Percentiles rank a stretch among this genome's conserved stretches.
Evolutionary conservation across 2,329 filamentous ascomycete genomes (phyloP).

Genomic region (Torrubiellomyces zombiae): DNA sequence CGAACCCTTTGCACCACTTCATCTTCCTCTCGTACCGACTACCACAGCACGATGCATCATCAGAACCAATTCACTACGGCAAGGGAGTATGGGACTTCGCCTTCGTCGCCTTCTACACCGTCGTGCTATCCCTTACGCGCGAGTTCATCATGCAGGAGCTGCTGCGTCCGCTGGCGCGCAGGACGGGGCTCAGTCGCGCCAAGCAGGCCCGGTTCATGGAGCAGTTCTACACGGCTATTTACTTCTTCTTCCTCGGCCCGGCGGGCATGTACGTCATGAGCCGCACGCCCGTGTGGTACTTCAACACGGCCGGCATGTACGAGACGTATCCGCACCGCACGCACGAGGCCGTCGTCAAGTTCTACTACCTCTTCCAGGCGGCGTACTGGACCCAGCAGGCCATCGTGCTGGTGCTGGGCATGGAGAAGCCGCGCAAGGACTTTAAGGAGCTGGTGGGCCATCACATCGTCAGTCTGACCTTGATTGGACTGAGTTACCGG

Average conservation of each 20-base stretch:
- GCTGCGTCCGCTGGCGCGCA: conserved; percentile 58
- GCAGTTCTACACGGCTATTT: conserved; percentile 84
- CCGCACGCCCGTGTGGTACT: conserved; percentile 86
- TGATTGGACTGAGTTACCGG: conserved; percentile 77
- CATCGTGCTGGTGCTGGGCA: conserved; percentile 67
- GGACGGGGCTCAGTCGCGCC: conserved; percentile 51
- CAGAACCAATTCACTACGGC: conserved; percentile 52
- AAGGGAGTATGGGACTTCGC: conserved; percentile 79
- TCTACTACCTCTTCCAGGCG: conserved; percentile 88
- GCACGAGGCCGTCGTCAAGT: conserved; percentile 72
- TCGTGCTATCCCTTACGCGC: conserved; percentile 82
- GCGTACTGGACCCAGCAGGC: conserved; percentile 94
- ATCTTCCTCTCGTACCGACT: conserved; percentile 83
- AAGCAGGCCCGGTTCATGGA: conserved; percentile 94
- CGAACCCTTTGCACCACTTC: conserved; percentile 65
- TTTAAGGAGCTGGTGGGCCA: conserved; percentile 87
- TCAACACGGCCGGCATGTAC: conserved; percentile 83
- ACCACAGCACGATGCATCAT: conserved; percentile 25
- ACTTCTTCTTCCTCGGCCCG: conserved; percentile 71
- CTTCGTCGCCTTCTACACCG: conserved; percentile 76
- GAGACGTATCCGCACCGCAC: conserved; percentile 71
- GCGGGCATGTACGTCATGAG: conserved; percentile 84
- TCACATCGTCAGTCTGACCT: conserved; percentile 71
- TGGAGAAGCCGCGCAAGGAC: conserved; percentile 90
- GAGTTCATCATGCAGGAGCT: conserved; percentile 93